Evolutionary conservation across 2,329 filamentous ascomycete species (phyloP).

Genomic region (Alternaria gaisen): DNA sequence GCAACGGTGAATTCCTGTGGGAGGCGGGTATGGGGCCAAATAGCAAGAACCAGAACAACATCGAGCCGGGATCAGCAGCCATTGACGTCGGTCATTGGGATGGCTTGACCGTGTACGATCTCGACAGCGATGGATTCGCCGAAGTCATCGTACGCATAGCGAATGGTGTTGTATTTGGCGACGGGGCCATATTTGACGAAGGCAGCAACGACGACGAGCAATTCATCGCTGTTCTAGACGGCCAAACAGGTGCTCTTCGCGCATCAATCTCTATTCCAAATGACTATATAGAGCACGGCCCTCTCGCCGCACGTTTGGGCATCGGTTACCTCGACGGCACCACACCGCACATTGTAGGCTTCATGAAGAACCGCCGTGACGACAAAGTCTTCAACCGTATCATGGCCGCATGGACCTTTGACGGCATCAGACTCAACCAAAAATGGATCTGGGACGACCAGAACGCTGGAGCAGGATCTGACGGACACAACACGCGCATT

Average conservation of each 20-base stretch:
- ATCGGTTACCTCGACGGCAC: conserved; percentile 12
- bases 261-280: not conserved
- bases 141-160: no score
- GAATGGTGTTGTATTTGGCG: no score
- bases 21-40: no score
- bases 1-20: no score
- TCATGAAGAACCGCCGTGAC: conserved; percentile 20
- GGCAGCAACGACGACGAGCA: no score
- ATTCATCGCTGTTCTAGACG: no score
- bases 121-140: no score
- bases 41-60: no score
- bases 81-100: no score
- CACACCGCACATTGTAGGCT: conserved; percentile 16
- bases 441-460: conserved; percentile 15
- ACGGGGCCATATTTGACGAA: no score
- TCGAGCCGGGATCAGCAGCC: no score
- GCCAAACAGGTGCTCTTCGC: not conserved
- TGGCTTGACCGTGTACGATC: no score
- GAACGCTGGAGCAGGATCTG: conserved; percentile 9
- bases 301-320: not conserved
- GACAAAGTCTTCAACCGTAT: conserved; percentile 18
- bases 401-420: conserved; percentile 18
- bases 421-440: conserved; percentile 1
- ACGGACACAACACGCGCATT: conserved; percentile 20
- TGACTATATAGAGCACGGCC: not conserved